Conservation (phyloP, 352 stramenopile species). For the Pythium vanterpoolii region DNA sequence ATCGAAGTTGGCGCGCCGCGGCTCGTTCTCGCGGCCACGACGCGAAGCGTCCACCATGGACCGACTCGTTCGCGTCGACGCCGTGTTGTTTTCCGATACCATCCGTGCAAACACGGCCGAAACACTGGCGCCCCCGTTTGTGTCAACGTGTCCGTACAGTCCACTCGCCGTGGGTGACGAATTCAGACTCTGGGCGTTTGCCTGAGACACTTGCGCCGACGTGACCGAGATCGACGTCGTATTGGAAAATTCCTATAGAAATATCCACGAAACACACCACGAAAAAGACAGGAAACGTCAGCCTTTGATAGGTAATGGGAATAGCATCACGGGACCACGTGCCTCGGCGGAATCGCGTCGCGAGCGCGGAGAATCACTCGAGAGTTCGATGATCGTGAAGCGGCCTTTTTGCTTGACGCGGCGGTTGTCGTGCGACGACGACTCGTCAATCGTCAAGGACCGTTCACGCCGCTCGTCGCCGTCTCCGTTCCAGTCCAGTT, state of each 20-base stretch:
- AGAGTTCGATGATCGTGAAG: constrained; percentile 85
- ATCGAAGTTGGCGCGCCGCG: not conserved
- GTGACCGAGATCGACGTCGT: constrained; percentile 45
- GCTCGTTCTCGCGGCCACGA: constrained; percentile 6
- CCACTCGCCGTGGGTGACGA: constrained; percentile 5
- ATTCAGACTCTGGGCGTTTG: constrained; percentile 15
- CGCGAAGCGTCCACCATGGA: constrained; percentile 6
- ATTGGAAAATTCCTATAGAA: constrained; percentile 43
- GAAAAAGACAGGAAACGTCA: not conserved
- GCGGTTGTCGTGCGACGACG: constrained; percentile 2
- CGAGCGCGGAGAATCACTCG: constrained; percentile 54
- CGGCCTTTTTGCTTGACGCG: constrained; percentile 70
- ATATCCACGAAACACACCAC: not conserved
- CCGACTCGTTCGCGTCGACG: constrained; percentile 1
- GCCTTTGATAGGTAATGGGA: not conserved
- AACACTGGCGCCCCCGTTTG: not conserved
- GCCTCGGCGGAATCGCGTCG: constrained; percentile 56
- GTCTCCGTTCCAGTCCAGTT: not conserved
- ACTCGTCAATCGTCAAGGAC: constrained; percentile 20
- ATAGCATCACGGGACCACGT: constrained; percentile 8
- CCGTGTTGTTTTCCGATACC: constrained; percentile 14
- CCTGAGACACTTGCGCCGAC: constrained; percentile 28
- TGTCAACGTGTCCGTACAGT: not conserved
- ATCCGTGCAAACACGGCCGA: constrained; percentile 15
- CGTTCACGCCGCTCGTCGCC: not conserved